Percentiles rank a stretch among this genome's conserved stretches.
Conservation (phyloP, 768 basidiomycete genomes). For the Xerocomus potaroensis region DNA sequence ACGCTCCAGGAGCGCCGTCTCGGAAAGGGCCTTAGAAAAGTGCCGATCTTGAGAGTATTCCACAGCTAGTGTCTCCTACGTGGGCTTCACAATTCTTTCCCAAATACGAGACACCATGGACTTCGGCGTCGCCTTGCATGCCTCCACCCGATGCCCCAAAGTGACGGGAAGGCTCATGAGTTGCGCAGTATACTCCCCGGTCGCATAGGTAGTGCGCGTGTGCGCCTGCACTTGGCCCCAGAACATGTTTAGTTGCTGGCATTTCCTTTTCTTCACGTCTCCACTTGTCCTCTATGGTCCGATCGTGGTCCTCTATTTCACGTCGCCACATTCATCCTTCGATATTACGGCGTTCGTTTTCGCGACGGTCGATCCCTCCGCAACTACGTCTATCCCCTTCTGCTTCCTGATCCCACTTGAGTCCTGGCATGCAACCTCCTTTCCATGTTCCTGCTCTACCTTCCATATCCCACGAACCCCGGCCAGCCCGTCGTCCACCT, state of each 20-base stretch:
- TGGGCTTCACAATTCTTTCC: constrained; percentile 21
- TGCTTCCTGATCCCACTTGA: constrained; percentile 7
- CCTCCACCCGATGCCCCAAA: constrained; percentile 22
- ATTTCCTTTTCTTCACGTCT: constrained; percentile 24
- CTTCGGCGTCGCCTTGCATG: constrained; percentile 22
- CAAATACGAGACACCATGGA: constrained; percentile 19
- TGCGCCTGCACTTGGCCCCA: constrained; percentile 16
- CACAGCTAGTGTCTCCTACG: constrained; percentile 4
- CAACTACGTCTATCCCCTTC: constrained; percentile 3
- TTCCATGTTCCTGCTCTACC: constrained; percentile 1
- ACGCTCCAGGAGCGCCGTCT: constrained; percentile 41
- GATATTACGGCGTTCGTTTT: constrained; percentile 4
- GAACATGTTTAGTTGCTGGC: constrained; percentile 24
- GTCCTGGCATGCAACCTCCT: not conserved
- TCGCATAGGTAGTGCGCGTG: constrained; percentile 23
- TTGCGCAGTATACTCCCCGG: constrained; percentile 27
- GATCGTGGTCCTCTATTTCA: constrained; percentile 18
- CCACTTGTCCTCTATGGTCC: constrained; percentile 10
- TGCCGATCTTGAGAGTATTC: not conserved
- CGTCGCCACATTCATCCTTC: constrained; percentile 14
- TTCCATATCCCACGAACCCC: too few species aligned
- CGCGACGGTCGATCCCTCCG: constrained; percentile 11
- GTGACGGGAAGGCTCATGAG: constrained; percentile 25
- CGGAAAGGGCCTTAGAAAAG: constrained; percentile 25
- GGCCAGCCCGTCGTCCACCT: constrained; percentile 6